A percentile compares a stretch with the other conserved stretches of the same genome.
Conservation (phyloP, 1,284 basidiomycete genomes). For the Pulchroboletus neoregius region DNA sequence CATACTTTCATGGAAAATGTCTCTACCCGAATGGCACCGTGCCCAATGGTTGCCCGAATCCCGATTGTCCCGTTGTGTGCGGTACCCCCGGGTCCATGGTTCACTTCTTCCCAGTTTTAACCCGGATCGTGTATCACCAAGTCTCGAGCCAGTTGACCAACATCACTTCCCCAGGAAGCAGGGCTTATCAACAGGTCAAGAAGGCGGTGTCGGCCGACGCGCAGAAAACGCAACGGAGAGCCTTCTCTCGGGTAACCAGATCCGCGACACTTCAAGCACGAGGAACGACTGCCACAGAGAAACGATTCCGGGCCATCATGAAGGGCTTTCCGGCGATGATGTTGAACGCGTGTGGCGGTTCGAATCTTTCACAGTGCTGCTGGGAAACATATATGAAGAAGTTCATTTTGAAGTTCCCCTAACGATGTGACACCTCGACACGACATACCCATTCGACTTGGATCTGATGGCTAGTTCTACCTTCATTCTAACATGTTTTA, state of each 20-base stretch:
- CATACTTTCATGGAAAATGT: conserved; percentile 74
- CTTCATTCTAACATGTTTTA: conserved; percentile 5
- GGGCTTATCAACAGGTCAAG: conserved; percentile 41
- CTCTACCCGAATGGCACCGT: conserved; percentile 48
- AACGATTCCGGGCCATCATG: conserved; percentile 36
- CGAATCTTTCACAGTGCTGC: conserved; percentile 47
- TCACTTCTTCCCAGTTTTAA: conserved; percentile 56
- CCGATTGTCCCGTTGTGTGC: conserved; percentile 70
- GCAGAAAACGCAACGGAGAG: conserved; percentile 8
- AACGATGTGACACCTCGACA: conserved; percentile 21
- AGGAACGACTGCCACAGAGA: conserved; percentile 15
- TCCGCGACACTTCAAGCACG: conserved; percentile 15
- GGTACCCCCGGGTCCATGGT: conserved; percentile 76
- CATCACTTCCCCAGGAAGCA: conserved; percentile 37
- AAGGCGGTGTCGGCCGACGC: conserved; percentile 34
- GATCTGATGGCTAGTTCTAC: conserved; percentile 4
- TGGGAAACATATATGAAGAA: conserved; percentile 61
- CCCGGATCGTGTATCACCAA: conserved; percentile 47
- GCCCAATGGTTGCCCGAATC: conserved; percentile 70
- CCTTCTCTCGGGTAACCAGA: conserved; percentile 10
- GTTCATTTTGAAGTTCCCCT: conserved; percentile 62
- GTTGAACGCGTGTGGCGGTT: conserved; percentile 46
- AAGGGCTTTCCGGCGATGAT: conserved; percentile 34
- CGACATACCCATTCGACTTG: neutral
- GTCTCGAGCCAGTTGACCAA: conserved; percentile 37